Evolutionary conservation across 2,329 filamentous ascomycete genomes (phyloP).

Genomic region (Colletotrichum sp.): DNA sequence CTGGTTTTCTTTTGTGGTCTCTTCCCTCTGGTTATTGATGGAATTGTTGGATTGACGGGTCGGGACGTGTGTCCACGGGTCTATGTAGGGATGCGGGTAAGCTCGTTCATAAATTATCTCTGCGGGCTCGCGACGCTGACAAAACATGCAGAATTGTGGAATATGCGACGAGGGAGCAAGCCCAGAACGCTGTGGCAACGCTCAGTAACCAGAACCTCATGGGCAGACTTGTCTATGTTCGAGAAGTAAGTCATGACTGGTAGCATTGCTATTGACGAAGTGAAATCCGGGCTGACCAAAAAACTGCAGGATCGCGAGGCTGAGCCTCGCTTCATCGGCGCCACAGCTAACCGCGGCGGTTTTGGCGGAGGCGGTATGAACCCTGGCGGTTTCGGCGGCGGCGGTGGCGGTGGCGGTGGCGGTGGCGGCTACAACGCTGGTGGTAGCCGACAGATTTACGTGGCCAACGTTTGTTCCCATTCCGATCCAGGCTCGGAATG

Average conservation of each 20-base stretch:
- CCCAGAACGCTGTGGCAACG: conserved; percentile 94
- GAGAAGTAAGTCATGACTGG: conserved; percentile 72
- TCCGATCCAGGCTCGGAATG: conserved; percentile 23
- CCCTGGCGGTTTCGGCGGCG: conserved; percentile 45
- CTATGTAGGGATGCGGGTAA: conserved; percentile 99
- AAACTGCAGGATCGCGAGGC: conserved; percentile 87
- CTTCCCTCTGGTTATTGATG: conserved; percentile 70
- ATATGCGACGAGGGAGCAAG: conserved; percentile 99
- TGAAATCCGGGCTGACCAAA: neutral
- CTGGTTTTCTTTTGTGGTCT: conserved; percentile 78
- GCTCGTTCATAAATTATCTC: conserved; percentile 40
- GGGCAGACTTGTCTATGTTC: conserved; percentile 97
- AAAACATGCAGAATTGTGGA: conserved; percentile 85
- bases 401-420: conserved; percentile 48
- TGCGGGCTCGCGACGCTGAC: conserved; percentile 32
- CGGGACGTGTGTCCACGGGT: conserved; percentile 86
- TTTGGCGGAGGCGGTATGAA: conserved; percentile 65
- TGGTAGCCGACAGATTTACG: conserved; percentile 87
- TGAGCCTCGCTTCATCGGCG: conserved; percentile 92
- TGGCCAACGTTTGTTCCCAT: conserved; percentile 89
- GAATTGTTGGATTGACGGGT: conserved; percentile 99
- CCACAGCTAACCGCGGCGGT: conserved; percentile 68
- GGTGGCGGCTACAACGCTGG: conserved; percentile 54
- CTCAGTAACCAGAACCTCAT: conserved; percentile 99
- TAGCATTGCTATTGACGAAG: neutral